These are phyloP conservation scores for Claviceps arundinis DNA, from an alignment of 2,329 filamentous ascomycete genomes.

Conservation along the genomic window DNA sequence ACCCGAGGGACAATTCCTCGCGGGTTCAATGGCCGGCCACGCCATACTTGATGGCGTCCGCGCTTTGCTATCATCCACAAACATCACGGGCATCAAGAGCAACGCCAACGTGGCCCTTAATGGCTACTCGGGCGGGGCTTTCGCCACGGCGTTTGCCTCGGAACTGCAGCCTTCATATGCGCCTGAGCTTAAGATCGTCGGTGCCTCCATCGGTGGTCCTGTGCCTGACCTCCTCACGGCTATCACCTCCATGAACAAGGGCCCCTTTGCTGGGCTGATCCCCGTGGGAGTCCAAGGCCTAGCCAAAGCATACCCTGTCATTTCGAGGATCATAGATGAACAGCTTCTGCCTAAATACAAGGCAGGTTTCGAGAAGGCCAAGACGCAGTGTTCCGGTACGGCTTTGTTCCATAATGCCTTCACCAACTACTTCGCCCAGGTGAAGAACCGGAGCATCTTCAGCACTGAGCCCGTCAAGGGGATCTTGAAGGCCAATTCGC, in stretches of 20 bases:
- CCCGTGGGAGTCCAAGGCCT: constrained; percentile 11
- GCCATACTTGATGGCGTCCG: constrained; percentile 30
- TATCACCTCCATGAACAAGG: constrained; percentile 8
- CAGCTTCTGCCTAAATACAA: constrained; percentile 9
- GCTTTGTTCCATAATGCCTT: neutral
- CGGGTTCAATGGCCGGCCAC: constrained; percentile 26
- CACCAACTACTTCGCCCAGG: neutral
- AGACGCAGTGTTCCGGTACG: neutral
- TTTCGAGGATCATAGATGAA: constrained; percentile 6
- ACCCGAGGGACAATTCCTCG: constrained; percentile 26
- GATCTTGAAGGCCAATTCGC: neutral
- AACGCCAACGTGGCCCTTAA: constrained; percentile 28
- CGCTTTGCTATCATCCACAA: constrained; percentile 19
- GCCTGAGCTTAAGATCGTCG: constrained; percentile 7
- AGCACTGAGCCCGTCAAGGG: neutral
- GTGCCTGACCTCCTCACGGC: constrained; percentile 8
- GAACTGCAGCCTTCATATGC: constrained; percentile 10
- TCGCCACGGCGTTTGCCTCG: constrained; percentile 2
- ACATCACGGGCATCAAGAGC: constrained; percentile 16
- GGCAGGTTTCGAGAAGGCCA: neutral
- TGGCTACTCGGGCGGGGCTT: constrained; percentile 19
- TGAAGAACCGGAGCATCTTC: neutral
- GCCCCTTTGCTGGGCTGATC: constrained; percentile 10
- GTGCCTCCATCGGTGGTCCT: constrained; percentile 13
- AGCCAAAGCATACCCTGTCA: constrained; percentile 8